These are phyloP conservation scores for Neurospora intermedia DNA, from an alignment of 495 filamentous ascomycete genomes.

Conservation along the genomic window DNA sequence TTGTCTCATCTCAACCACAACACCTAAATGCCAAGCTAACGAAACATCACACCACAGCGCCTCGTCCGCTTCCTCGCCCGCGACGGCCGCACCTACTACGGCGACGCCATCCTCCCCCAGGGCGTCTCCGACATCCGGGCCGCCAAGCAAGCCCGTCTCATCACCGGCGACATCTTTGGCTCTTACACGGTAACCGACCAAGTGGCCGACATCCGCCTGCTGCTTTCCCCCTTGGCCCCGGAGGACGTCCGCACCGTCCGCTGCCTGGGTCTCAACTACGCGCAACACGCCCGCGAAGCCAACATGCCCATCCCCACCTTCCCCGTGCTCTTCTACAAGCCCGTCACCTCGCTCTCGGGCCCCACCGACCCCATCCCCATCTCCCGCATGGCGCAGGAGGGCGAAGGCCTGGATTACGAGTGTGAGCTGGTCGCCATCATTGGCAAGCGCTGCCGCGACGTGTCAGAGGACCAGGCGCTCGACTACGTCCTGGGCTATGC, in stretches of 20 bases:
- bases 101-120: constrained; percentile 65
- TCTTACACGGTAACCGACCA: constrained; percentile 60
- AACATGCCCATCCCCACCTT: constrained; percentile 65
- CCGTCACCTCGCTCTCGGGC: constrained; percentile 57
- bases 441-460: constrained; percentile 57
- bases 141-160: constrained; percentile 54
- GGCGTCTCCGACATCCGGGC: constrained; percentile 57
- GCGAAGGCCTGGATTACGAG: constrained; percentile 68
- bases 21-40: too few species aligned
- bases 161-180: constrained; percentile 65
- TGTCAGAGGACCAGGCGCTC: constrained; percentile 55
- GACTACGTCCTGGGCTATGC: constrained; percentile 72
- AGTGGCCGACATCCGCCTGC: constrained; percentile 50
- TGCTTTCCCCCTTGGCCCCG: constrained; percentile 58
- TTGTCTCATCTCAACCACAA: too few species aligned
- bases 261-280: constrained; percentile 76
- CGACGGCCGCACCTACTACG: constrained; percentile 69
- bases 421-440: constrained; percentile 75
- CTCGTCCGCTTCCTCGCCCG: constrained; percentile 71
- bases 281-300: constrained; percentile 67
- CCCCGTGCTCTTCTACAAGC: constrained; percentile 79
- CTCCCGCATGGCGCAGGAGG: constrained; percentile 42
- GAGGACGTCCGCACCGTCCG: constrained; percentile 64
- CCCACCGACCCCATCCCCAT: constrained; percentile 62
- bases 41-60: constrained; percentile 36